Evolutionary conservation across 2,329 filamentous ascomycete species (phyloP), one percentile per base, ranked within the genome.

Genomic region (Xylariales sp.): DNA sequence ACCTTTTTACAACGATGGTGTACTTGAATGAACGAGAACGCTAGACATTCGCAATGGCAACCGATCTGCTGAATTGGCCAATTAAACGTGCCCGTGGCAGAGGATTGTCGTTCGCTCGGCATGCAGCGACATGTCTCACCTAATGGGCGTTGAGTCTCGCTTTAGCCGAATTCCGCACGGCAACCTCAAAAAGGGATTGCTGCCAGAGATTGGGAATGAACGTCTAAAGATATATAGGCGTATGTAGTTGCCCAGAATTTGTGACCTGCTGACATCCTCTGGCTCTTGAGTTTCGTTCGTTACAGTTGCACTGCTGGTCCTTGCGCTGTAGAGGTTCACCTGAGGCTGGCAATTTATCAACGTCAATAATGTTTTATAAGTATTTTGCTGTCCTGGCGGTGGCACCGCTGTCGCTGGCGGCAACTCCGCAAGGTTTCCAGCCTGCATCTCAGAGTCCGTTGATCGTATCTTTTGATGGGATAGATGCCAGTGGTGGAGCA

Each of bases 351-450:
- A n/a, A n/a, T n/a, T n/a, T n/a, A n/a, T n/a, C n/a, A n/a, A n/a
- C n/a, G n/a, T n/a, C 41, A 35, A 54, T 49, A 42, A 64, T 67
- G 58, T 37, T 59, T 23, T 57, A 51, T 32, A 52, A 51, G 46
- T 56, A 45, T 23, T 25, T 65, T 23, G 27, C 54, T 19, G 47
- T 52, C 20, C 47, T 65, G 38, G 49, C 57, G 28, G 54, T 53
- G 34, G 57, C 58, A 24, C 56, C 56, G 29, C 53, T 61, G 23
- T 52, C 55, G 16, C 51, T 63, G 19, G 68, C 65, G 8, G 52
- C 53, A 7, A 70, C 67, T 11, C 67, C 68, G 5, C 32, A 51
- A 8, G 63, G 64, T 18, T 71, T 70, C 46, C 44, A 54, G 32
- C 68, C 68, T 2, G 51, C 52, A 13, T 54, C 56, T n/a, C 51